A percentile compares a stretch with the other conserved stretches of the same genome.
Evolutionary conservation across 2,329 filamentous ascomycete genomes (phyloP).

Genomic region (Aurifilum marmelostoma): DNA sequence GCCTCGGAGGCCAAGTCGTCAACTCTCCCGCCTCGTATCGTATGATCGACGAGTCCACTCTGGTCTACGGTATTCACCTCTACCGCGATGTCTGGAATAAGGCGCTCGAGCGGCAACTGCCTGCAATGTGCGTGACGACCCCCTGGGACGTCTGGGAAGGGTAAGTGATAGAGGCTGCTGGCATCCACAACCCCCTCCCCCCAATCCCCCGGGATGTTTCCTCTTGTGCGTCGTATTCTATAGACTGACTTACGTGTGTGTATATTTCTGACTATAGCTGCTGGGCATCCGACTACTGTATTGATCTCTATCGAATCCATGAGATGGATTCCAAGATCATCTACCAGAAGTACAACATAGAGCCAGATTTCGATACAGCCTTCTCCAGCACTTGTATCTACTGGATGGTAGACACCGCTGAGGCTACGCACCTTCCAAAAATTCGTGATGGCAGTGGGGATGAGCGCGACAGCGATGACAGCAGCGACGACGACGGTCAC

Average conservation of each 20-base stretch:
- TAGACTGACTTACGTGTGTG: background rate
- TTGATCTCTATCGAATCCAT: constrained; percentile 39
- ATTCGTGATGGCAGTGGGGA: too few species aligned
- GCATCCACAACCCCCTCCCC: background rate
- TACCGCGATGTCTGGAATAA: constrained; percentile 57
- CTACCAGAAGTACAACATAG: constrained; percentile 37
- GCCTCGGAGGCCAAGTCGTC: constrained; percentile 57
- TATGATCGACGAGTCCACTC: constrained; percentile 48
- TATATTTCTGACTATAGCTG: background rate
- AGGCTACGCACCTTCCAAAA: background rate
- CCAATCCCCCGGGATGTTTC: too few species aligned
- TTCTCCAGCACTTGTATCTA: constrained; percentile 49
- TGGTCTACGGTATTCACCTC: constrained; percentile 67
- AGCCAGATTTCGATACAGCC: constrained; percentile 42
- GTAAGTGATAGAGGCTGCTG: constrained; percentile 41
- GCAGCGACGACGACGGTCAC: too few species aligned
- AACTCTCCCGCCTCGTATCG: constrained; percentile 57
- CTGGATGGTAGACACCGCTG: constrained; percentile 36
- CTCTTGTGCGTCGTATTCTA: background rate
- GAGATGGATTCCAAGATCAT: constrained; percentile 39
- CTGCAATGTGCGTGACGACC: constrained; percentile 62
- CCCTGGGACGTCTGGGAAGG: constrained; percentile 54
- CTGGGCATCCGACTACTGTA: constrained; percentile 20
- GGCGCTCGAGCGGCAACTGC: constrained; percentile 50
- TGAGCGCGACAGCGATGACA: too few species aligned